Conservation (phyloP, 2,329 filamentous ascomycete species). For the Ophiostoma novo-ulmi region DNA sequence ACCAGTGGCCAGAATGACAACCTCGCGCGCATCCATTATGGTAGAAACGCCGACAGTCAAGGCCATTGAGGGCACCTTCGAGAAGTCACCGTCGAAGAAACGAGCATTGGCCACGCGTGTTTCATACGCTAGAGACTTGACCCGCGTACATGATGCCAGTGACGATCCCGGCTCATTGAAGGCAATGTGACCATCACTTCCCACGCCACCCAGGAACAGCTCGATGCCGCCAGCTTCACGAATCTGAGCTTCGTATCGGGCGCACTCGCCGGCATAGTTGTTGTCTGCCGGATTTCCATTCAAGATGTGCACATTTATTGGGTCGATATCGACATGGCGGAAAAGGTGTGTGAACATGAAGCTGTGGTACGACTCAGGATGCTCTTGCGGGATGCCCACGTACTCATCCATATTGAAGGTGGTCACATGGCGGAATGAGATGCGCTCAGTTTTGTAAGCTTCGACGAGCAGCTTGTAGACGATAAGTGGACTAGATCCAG, state of each 20-base stretch:
- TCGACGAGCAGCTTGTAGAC: slow-evolving; percentile 64
- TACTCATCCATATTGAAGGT: slow-evolving; percentile 70
- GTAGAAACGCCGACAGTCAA: slow-evolving; percentile 55
- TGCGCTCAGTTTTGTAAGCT: slow-evolving; percentile 52
- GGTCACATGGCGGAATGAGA: slow-evolving; percentile 58
- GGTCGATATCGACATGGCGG: slow-evolving; percentile 64
- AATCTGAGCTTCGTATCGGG: slow-evolving; percentile 66
- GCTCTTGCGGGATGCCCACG: slow-evolving; percentile 64
- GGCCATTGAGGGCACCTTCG: slow-evolving; percentile 62
- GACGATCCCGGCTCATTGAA: slow-evolving; percentile 77
- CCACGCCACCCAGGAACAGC: slow-evolving; percentile 70
- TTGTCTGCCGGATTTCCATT: slow-evolving; percentile 57
- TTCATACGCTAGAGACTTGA: slow-evolving; percentile 72
- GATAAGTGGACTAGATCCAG: slow-evolving; percentile 63
- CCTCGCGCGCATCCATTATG: slow-evolving; percentile 64
- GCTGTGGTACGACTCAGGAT: slow-evolving; percentile 71
- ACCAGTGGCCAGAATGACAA: slow-evolving; percentile 67
- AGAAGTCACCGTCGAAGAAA: slow-evolving; percentile 62
- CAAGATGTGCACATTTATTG: slow-evolving; percentile 66
- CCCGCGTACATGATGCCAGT: slow-evolving; percentile 61
- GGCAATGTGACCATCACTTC: slow-evolving; percentile 71
- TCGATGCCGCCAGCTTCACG: slow-evolving; percentile 64
- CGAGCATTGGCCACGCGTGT: slow-evolving; percentile 72
- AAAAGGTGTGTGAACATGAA: slow-evolving; percentile 83
- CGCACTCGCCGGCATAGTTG: slow-evolving; percentile 56